phyloP scores from a whole-genome alignment of 306 rosid genomes.

The Prunus davidiana region DNA sequence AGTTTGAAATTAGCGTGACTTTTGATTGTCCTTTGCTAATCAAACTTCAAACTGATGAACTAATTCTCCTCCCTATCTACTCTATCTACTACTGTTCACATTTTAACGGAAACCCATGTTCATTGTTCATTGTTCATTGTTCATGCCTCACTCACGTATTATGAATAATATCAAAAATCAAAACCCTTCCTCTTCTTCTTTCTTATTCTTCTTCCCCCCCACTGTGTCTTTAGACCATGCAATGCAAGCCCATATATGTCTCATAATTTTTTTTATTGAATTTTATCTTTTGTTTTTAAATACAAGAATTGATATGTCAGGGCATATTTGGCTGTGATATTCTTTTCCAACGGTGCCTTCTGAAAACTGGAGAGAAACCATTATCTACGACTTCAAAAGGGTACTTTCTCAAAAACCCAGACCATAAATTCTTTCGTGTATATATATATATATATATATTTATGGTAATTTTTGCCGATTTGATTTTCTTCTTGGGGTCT shows the following conservation, averaged over 20 bases:
- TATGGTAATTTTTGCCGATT: background rate
- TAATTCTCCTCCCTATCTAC: background rate
- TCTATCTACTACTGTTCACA: constrained; percentile 28
- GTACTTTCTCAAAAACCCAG: background rate
- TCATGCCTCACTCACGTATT: background rate
- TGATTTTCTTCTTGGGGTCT: background rate
- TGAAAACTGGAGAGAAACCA: too few relatives aligned
- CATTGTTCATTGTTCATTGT: background rate
- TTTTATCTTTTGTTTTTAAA: too few relatives aligned
- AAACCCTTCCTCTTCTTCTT: background rate
- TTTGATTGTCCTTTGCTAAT: constrained; percentile 44
- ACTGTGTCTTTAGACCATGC: background rate
- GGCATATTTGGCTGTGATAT: too few relatives aligned
- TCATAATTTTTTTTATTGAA: too few relatives aligned
- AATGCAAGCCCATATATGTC: too few relatives aligned
- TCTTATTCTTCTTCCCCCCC: background rate
- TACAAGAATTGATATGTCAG: background rate
- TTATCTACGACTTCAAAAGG: background rate
- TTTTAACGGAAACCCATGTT: constrained; percentile 34
- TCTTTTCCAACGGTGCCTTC: too few relatives aligned
- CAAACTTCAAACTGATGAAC: background rate
- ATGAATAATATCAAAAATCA: background rate
- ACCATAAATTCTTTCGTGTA: background rate
- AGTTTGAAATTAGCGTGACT: constrained; percentile 42
- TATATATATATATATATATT: background rate